phyloP scores from a whole-genome alignment of 768 basidiomycete species.

The Tylopilus rubrobrunneus region DNA sequence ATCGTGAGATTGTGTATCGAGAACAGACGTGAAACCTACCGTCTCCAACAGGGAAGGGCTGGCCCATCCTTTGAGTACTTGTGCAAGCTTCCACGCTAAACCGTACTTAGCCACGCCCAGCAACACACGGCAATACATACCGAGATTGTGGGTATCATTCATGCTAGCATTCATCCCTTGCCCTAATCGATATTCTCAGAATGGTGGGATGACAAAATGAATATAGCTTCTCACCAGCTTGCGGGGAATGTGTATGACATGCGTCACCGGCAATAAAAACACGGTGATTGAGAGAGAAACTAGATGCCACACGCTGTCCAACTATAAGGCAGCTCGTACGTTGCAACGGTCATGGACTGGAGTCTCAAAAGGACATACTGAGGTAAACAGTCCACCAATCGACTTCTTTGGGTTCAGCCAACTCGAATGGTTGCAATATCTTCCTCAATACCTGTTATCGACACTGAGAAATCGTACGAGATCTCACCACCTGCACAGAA shows the following conservation, averaged over 20 bases:
- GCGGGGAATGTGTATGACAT: slow-evolving; percentile 66
- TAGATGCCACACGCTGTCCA: slow-evolving; percentile 1
- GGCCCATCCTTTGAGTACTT: slow-evolving; percentile 44
- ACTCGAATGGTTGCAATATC: too few species aligned
- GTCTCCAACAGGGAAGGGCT: slow-evolving; percentile 36
- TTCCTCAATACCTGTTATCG: too few species aligned
- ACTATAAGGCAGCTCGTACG: too few species aligned
- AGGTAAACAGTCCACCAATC: too few species aligned
- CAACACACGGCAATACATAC: slow-evolving; percentile 24
- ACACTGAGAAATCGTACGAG: too few species aligned
- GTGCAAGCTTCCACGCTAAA: slow-evolving; percentile 45
- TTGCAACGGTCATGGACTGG: too few species aligned
- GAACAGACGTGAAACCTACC: slow-evolving; percentile 24
- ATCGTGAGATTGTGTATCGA: not conserved
- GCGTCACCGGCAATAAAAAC: slow-evolving; percentile 79
- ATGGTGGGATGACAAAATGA: too few species aligned
- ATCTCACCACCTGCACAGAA: too few species aligned
- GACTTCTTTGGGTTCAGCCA: too few species aligned
- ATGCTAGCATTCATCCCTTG: slow-evolving; percentile 80
- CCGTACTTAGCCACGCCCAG: slow-evolving; percentile 44
- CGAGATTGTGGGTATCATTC: slow-evolving; percentile 71
- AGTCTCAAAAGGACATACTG: not conserved
- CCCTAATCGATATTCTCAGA: slow-evolving; percentile 31
- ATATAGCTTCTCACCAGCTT: slow-evolving; percentile 43
- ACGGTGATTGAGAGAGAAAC: slow-evolving; percentile 55